Percentiles rank a stretch among this genome's conserved stretches.
phyloP scores from a whole-genome alignment of 1,284 basidiomycete genomes.

The Irpex rosettiformis region DNA sequence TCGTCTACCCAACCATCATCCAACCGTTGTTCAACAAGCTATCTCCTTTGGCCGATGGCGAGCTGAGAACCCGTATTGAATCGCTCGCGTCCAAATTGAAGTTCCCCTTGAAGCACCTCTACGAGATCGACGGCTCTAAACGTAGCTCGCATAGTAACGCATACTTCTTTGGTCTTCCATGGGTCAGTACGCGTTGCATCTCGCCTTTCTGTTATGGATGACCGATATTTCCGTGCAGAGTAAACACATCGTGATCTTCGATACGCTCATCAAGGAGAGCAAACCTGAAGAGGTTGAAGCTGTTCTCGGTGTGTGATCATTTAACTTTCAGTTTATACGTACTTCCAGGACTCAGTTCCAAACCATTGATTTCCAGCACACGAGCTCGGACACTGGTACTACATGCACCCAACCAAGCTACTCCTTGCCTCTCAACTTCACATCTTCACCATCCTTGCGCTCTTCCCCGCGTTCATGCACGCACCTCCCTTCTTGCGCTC shows the following conservation, averaged over 20 bases:
- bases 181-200: slow-evolving; percentile 48
- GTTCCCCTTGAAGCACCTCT: slow-evolving; percentile 93
- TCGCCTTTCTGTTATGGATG: neutral
- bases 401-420: slow-evolving; percentile 86
- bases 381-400: slow-evolving; percentile 96
- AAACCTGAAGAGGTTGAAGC: slow-evolving; percentile 89
- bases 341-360: slow-evolving; percentile 7
- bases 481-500: slow-evolving; percentile 81
- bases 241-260: slow-evolving; percentile 97
- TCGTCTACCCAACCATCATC: slow-evolving; percentile 87
- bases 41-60: slow-evolving; percentile 76
- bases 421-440: slow-evolving; percentile 85
- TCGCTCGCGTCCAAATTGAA: slow-evolving; percentile 73
- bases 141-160: slow-evolving; percentile 94
- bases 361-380: slow-evolving; percentile 58
- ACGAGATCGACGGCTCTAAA: slow-evolving; percentile 97
- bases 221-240: slow-evolving; percentile 35
- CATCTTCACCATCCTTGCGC: slow-evolving; percentile 80
- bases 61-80: slow-evolving; percentile 75
- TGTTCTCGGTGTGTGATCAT: slow-evolving; percentile 51
- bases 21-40: slow-evolving; percentile 98
- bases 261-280: slow-evolving; percentile 91
- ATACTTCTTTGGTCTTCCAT: slow-evolving; percentile 92
- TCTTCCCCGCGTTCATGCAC: slow-evolving; percentile 91
- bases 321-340: neutral